Evolutionary conservation across 75 land plant species (phyloP), one percentile per base, ranked within the genome.

Genomic region (Azolla pinnata): DNA sequence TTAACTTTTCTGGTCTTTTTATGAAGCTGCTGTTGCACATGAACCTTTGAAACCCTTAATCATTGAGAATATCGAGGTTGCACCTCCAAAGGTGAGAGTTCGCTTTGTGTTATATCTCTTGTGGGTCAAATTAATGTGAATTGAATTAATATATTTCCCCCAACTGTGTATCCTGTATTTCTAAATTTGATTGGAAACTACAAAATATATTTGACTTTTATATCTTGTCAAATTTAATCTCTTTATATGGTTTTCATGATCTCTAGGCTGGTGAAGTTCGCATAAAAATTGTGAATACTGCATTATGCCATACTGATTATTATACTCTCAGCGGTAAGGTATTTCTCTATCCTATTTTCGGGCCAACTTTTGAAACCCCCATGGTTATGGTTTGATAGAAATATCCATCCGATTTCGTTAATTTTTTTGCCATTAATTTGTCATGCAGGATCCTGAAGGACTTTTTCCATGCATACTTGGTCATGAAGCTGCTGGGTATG

Each of bases 281-380:
- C 5, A 31, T 69, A 0, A 69, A 69, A 46, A 63, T 69, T n/a
- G 54, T 42, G 2, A 72, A 60, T 62, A 73, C 81, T 2, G 67
- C 77, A 23, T 68, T 82, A 25, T 82, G 85, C 40, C 85, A 82
- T 56, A 69, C 75, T 10, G 85, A 82, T 49, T 47, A 73, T 32
- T 68, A 61, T 42, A 68, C 74, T 50, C 76, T 80, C 72, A 70
- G 76, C 33, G 63, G 64, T 16, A 68, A 73, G 69, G 79, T 76
- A 19, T 14, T 56, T 46, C 17, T 4, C 49, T 46, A 4, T 4
- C n/a, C 49, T 46, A 46, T 46, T 3, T 4, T n/a, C n/a, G n/a
- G n/a, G n/a, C n/a, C n/a, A n/a, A n/a, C n/a, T n/a, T n/a, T n/a
- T n/a, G n/a, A n/a, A n/a, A n/a, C n/a, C n/a, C n/a, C n/a, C n/a